These are phyloP conservation scores for Xylaria sp. DNA, from an alignment of 2,329 filamentous ascomycete genomes.

Conservation along the genomic window DNA sequence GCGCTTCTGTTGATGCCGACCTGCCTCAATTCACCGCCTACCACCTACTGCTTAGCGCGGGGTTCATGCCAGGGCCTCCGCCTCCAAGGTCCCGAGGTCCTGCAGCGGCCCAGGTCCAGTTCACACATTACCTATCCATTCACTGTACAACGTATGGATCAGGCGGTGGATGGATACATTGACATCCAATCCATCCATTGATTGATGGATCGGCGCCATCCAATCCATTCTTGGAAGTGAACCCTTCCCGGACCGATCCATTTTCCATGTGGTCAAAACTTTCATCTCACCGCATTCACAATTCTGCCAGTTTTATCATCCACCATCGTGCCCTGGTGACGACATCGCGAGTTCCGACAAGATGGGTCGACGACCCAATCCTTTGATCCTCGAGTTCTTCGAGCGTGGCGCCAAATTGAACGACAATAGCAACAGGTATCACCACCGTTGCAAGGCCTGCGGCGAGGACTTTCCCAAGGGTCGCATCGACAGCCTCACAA, in stretches of 20 bases:
- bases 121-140: no score
- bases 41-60: background rate
- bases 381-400: conserved; percentile 86
- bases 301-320: conserved; percentile 38
- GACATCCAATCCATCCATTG: no score
- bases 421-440: conserved; percentile 89
- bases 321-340: conserved; percentile 12
- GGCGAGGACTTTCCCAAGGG: conserved; percentile 90
- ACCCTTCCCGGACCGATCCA: conserved; percentile 1
- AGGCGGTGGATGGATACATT: no score
- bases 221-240: no score
- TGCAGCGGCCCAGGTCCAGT: no score
- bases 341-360: conserved; percentile 30
- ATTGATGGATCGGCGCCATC: no score
- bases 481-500: conserved; percentile 78
- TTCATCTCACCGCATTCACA: conserved; percentile 33
- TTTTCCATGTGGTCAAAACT: conserved; percentile 29
- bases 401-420: conserved; percentile 82
- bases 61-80: no score
- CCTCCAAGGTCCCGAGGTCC: no score
- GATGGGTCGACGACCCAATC: conserved; percentile 85
- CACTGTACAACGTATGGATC: no score
- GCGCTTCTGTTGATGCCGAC: no score
- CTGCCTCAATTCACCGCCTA: no score
- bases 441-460: conserved; percentile 86